Percentiles rank a stretch among this genome's conserved stretches.
Evolutionary conservation across 2,329 filamentous ascomycete species (phyloP).

Genomic region (Penicillium sp.): DNA sequence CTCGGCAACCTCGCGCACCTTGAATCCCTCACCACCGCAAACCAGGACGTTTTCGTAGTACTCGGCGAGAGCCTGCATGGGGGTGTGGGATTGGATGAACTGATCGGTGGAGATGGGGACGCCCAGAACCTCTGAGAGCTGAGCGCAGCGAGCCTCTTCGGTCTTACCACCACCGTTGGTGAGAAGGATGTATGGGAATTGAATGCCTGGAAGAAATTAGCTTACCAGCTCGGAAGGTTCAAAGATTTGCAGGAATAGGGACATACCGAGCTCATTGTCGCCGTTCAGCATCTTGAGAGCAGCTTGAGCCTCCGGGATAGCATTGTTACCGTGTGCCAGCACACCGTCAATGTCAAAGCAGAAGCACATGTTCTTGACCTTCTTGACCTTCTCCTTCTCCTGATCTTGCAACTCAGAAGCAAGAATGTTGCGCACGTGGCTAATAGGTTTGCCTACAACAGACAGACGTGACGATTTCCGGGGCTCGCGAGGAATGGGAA

Average conservation of each 20-base stretch:
- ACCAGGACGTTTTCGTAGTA: conserved; percentile 77
- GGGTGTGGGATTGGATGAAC: conserved; percentile 76
- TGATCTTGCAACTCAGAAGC: conserved; percentile 72
- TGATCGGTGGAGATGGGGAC: conserved; percentile 68
- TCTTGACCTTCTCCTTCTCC: conserved; percentile 63
- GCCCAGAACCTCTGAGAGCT: conserved; percentile 68
- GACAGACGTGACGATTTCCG: conserved; percentile 70
- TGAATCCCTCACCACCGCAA: conserved; percentile 73
- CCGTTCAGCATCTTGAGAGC: conserved; percentile 72
- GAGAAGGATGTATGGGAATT: conserved; percentile 73
- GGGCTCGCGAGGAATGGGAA: conserved; percentile 73
- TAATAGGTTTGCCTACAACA: conserved; percentile 56
- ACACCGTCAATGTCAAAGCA: conserved; percentile 72
- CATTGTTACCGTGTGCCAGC: conserved; percentile 69
- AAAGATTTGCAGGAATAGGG: background rate
- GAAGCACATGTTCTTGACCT: conserved; percentile 78
- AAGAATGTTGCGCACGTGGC: conserved; percentile 65
- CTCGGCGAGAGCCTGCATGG: conserved; percentile 73
- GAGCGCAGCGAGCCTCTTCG: conserved; percentile 64
- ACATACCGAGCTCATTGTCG: conserved; percentile 67
- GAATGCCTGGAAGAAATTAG: conserved; percentile 53
- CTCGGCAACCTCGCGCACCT: conserved; percentile 71
- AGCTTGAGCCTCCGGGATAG: conserved; percentile 67
- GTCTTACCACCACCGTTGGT: conserved; percentile 75
- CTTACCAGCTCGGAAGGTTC: background rate